phyloP scores from a whole-genome alignment of 768 basidiomycete genomes.

The Auricularia sp. region DNA sequence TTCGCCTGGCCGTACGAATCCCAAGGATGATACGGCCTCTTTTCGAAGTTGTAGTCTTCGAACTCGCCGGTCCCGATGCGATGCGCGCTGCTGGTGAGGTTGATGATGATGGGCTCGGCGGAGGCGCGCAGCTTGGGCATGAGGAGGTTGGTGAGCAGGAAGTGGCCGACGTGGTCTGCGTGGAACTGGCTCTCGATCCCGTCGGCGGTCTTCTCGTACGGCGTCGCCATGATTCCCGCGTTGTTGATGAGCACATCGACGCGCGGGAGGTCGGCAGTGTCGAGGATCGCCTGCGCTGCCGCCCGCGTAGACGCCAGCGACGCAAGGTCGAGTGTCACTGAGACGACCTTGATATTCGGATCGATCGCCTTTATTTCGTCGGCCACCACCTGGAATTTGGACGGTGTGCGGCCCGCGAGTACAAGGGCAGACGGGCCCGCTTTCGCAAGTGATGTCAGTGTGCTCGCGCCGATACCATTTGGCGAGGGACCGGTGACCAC shows the following conservation, averaged over 20 bases:
- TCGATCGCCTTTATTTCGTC: constrained; percentile 52
- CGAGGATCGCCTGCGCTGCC: constrained; percentile 4
- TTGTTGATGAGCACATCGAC: constrained; percentile 8
- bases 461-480: background rate
- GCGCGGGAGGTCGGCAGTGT: background rate
- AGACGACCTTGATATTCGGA: background rate
- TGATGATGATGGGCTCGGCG: background rate
- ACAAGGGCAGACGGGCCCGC: background rate
- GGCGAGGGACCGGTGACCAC: background rate
- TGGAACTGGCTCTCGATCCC: background rate
- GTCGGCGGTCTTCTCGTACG: background rate
- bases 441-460: background rate
- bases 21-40: background rate
- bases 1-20: constrained; percentile 27
- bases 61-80: background rate
- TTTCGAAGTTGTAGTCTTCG: background rate
- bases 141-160: constrained; percentile 2
- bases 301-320: constrained; percentile 2
- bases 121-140: background rate
- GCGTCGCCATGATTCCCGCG: constrained; percentile 3
- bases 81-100: background rate
- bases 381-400: constrained; percentile 37
- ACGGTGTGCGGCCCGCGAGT: background rate
- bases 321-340: background rate
- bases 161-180: background rate